These are phyloP conservation scores for Termitomyces heimii DNA, from an alignment of 768 basidiomycete species.

Conservation along the genomic window DNA sequence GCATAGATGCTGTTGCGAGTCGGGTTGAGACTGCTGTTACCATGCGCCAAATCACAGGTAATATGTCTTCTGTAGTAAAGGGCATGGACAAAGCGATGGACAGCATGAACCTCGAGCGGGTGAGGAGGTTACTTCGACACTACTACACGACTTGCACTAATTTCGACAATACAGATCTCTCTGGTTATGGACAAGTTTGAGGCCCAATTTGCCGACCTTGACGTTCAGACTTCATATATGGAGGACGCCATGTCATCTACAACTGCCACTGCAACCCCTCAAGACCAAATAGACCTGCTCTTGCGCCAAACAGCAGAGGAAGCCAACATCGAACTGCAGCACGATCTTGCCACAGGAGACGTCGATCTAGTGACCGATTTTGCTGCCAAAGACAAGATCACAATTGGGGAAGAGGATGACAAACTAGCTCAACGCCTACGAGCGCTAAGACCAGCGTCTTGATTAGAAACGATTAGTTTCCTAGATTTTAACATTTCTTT, in stretches of 20 bases:
- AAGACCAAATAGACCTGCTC: conserved; percentile 93
- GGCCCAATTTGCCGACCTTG: conserved; percentile 90
- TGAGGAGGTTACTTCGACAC: conserved; percentile 30
- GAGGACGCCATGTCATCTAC: conserved; percentile 94
- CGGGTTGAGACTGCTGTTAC: conserved; percentile 98
- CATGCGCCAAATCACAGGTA: conserved; percentile 94
- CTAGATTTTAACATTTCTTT: neutral
- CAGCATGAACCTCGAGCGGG: conserved; percentile 96
- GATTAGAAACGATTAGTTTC: conserved; percentile 7
- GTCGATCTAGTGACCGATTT: conserved; percentile 55
- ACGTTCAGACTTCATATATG: conserved; percentile 98
- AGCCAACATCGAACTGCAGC: conserved; percentile 91
- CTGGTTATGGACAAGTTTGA: conserved; percentile 99
- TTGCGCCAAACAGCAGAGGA: conserved; percentile 96
- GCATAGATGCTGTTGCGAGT: conserved; percentile 95
- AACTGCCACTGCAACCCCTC: conserved; percentile 88
- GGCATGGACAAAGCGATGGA: conserved; percentile 99
- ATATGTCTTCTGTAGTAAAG: conserved; percentile 93
- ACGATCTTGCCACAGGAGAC: conserved; percentile 73
- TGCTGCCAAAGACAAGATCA: conserved; percentile 41
- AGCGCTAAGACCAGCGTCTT: conserved; percentile 78
- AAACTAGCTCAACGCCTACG: conserved; percentile 83
- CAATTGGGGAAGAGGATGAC: conserved; percentile 68
- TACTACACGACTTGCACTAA: neutral
- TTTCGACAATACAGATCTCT: conserved; percentile 63